A percentile compares a stretch with the other conserved stretches of the same genome.
Conservation (phyloP, 2,329 filamentous ascomycete genomes). For the Tricladium varicosporioides region DNA sequence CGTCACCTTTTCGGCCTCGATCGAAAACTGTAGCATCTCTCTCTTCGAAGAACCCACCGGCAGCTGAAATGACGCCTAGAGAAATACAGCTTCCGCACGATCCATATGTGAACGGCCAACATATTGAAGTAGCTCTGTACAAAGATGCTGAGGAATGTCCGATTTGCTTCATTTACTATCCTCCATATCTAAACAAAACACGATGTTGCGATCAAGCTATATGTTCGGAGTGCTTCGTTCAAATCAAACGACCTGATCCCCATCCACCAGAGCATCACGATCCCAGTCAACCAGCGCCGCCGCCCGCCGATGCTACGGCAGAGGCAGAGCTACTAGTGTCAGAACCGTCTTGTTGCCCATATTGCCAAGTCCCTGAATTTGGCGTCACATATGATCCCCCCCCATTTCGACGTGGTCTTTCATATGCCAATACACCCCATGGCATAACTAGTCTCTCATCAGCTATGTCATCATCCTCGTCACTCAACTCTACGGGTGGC, state of each 20-base stretch:
- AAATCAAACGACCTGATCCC: constrained; percentile 93
- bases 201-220: constrained; percentile 95
- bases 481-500: constrained; percentile 57
- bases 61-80: constrained; percentile 69
- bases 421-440: constrained; percentile 56
- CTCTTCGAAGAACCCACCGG: constrained; percentile 70
- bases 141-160: constrained; percentile 89
- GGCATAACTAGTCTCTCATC: constrained; percentile 56
- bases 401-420: constrained; percentile 79
- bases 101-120: constrained; percentile 90
- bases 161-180: constrained; percentile 95
- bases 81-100: constrained; percentile 80
- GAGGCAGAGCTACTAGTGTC: constrained; percentile 73
- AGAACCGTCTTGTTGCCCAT: constrained; percentile 88
- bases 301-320: constrained; percentile 33
- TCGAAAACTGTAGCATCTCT: constrained; percentile 88
- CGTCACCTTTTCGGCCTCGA: constrained; percentile 71
- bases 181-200: constrained; percentile 89
- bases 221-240: constrained; percentile 97
- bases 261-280: constrained; percentile 74
- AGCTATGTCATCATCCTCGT: constrained; percentile 85
- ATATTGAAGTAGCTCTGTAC: constrained; percentile 89
- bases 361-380: constrained; percentile 92
- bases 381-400: constrained; percentile 93
- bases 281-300: constrained; percentile 23